These are phyloP conservation scores for Claviceps sorghi DNA, from an alignment of 2,329 filamentous ascomycete genomes.

Conservation along the genomic window DNA sequence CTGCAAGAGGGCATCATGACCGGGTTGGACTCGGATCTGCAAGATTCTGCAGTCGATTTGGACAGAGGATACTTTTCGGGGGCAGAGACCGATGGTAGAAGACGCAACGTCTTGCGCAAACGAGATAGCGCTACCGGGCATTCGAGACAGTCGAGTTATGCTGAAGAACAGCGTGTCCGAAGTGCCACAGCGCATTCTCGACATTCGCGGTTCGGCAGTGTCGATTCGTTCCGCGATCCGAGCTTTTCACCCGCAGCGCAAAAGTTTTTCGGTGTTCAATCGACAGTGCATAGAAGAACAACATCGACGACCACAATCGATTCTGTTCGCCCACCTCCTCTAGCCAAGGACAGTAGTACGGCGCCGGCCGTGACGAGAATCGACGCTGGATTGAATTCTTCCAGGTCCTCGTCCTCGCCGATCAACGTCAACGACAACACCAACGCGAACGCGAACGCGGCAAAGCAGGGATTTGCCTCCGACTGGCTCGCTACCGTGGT, in stretches of 20 bases:
- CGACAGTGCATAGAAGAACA: constrained; percentile 40
- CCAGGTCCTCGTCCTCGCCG: constrained; percentile 27
- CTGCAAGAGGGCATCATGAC: constrained; percentile 28
- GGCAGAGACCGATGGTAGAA: constrained; percentile 63
- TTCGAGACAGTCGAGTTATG: constrained; percentile 60
- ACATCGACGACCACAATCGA: constrained; percentile 45
- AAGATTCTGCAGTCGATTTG: constrained; percentile 43
- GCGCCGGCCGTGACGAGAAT: constrained; percentile 47
- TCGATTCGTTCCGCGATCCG: constrained; percentile 56
- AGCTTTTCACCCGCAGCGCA: constrained; percentile 48
- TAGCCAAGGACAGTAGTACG: constrained; percentile 33
- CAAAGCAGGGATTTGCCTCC: constrained; percentile 29
- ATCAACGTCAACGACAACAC: constrained; percentile 9
- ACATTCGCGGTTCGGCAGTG: constrained; percentile 66
- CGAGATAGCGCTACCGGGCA: constrained; percentile 44
- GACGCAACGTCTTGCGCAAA: constrained; percentile 69
- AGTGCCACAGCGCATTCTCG: constrained; percentile 51
- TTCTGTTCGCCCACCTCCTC: constrained; percentile 34
- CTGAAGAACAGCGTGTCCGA: constrained; percentile 56
- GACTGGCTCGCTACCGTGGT: constrained; percentile 41
- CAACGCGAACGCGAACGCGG: constrained; percentile 18
- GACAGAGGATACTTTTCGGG: constrained; percentile 92
- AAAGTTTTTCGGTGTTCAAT: constrained; percentile 49
- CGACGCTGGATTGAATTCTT: constrained; percentile 28
- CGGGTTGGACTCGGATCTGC: constrained; percentile 23